Evolutionary conservation across 2,329 filamentous ascomycete species (phyloP).

Genomic region (Fusarium guadeloupense): DNA sequence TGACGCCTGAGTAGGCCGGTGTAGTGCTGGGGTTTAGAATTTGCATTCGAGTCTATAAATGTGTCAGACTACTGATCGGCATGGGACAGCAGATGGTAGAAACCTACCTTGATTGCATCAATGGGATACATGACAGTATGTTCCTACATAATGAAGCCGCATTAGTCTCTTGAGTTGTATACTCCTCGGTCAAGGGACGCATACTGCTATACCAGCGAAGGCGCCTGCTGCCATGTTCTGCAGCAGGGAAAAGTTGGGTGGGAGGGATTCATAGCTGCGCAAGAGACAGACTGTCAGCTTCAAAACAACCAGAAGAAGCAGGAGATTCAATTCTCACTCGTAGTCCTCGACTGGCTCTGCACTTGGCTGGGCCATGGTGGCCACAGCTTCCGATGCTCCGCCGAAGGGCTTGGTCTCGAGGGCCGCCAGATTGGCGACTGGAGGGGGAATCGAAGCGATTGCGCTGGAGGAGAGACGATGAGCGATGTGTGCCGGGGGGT

Average conservation of each 20-base stretch:
- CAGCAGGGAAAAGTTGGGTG: constrained; percentile 90
- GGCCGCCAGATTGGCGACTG: constrained; percentile 67
- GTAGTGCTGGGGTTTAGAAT: constrained; percentile 85
- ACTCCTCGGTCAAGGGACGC: constrained; percentile 43
- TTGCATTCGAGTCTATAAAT: constrained; percentile 90
- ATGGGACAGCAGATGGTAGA: neutral
- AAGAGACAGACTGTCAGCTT: constrained; percentile 16
- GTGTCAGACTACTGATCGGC: constrained; percentile 30
- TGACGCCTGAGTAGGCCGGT: constrained; percentile 86
- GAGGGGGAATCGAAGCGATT: constrained; percentile 32
- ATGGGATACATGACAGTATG: constrained; percentile 99
- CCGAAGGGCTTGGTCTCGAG: constrained; percentile 69
- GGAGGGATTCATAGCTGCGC: constrained; percentile 87
- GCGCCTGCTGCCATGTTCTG: constrained; percentile 97
- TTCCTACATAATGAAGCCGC: constrained; percentile 67
- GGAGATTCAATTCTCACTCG: constrained; percentile 60
- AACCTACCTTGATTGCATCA: constrained; percentile 89
- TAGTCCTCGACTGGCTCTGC: constrained; percentile 72
- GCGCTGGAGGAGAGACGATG: constrained; percentile 9
- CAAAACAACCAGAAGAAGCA: neutral
- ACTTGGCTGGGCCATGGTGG: constrained; percentile 75
- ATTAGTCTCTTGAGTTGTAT: constrained; percentile 17
- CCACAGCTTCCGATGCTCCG: constrained; percentile 72
- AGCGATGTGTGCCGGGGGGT: constrained; percentile 14
- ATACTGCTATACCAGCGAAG: constrained; percentile 94